Evolutionary conservation across 345 rosid species (phyloP).

Genomic region (Gossypium arboreum): DNA sequence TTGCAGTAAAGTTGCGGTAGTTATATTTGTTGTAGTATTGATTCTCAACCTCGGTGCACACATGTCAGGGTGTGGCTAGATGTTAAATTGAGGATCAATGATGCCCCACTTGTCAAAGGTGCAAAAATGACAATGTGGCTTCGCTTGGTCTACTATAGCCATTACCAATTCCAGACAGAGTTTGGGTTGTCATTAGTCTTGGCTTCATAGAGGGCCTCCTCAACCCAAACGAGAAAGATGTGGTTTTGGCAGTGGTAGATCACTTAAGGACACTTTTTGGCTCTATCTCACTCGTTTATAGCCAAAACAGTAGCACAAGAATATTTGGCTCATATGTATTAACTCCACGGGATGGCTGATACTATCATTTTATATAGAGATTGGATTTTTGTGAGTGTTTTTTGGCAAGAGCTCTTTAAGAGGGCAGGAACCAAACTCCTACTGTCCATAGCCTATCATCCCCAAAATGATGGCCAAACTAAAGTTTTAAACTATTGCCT

Average conservation of each 20-base stretch:
- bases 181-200: no score
- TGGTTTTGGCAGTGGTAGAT: not conserved
- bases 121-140: no score
- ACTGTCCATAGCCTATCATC: not conserved
- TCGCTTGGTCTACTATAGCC: no score
- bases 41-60: accelerated
- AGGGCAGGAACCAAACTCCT: not conserved
- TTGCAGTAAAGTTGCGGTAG: no score
- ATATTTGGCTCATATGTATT: no score
- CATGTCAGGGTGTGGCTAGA: accelerated
- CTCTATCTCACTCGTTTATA: no score
- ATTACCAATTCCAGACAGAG: not conserved
- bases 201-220: not conserved
- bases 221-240: no score
- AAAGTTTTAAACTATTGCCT: no score
- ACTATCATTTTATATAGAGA: not conserved
- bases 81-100: no score
- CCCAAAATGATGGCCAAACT: no score
- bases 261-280: accelerated
- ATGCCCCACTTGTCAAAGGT: no score
- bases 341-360: not conserved
- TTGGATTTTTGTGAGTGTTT: not conserved
- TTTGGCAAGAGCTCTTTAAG: not conserved
- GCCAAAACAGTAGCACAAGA: not conserved
- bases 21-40: no score